Evolutionary conservation across 2,329 filamentous ascomycete species (phyloP), one percentile per base, ranked within the genome.

Genomic region (Xylaria sp.): DNA sequence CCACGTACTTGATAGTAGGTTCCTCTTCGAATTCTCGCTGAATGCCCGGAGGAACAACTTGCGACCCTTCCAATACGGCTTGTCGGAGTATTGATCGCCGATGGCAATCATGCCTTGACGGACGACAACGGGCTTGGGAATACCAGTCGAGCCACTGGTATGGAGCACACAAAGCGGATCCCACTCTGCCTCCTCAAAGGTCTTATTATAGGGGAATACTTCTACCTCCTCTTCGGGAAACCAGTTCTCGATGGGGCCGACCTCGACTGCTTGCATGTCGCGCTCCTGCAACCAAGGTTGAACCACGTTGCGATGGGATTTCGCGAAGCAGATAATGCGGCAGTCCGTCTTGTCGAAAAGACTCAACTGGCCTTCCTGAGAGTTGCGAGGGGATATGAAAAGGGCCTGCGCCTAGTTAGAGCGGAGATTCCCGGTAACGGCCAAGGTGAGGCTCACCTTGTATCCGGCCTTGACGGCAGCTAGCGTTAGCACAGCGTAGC

Each of bases 301-400:
- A 3, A 79, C 72, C 11, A 70, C 54, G 5, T 69, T 63, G 37
- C 71, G 69, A 56, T 72, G 72, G 0, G 71, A 65, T 4, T 64
- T 61, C 1, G 78, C 68, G 55, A 74, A 79, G 43, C 69, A 72
- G 17, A 83, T 33, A n/a, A 72, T 67, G 41, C 73, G 71, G 68
- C 80, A 83, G 54, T 79, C 70, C 0, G 80, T 80, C 23, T 70
- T 71, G 31, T 80, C 73, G 35, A 83, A 78, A 0, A 83, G 74
- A 35, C 76, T 78, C 13, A 80, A 58, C 60, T 83, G 79, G 2
- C 74, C 80, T 44, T 81, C 80, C 5, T 73, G 71, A 2, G 78
- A 77, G 62, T 83, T 83, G 2, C 81, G 76, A 0, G 78, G 75
- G 17, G 80, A 83, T 41, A 81, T 77, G 40, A 80, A 76, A 6